Base-by-base conservation (phyloP, 2,329 filamentous ascomycete genomes). In the Monilinia fructigena region DNA sequence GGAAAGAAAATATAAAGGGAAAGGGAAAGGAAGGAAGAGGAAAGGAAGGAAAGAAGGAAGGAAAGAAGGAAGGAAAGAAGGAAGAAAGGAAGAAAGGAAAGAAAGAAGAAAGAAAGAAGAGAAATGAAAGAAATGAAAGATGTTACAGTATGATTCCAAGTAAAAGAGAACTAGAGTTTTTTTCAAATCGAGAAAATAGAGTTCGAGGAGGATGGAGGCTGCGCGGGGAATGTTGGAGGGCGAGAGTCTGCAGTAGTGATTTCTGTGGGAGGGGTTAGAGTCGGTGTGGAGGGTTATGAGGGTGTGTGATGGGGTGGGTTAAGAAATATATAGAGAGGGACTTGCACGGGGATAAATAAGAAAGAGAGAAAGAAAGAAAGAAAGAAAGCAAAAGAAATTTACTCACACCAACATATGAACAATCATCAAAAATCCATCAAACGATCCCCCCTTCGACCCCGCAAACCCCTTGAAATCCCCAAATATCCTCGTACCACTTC, bases 331-430 rank as follows among this genome's bases (percentile, higher is more conserved):
- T 28, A 28, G 4, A 28, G 28, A 28, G 28, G 28, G 28, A 4
- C 28, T 28, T 28, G 28, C 2, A 28, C 28, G 28, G 28, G 28
- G 28, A 28, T 28, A 28, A 3, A 28, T 28, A 28, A 28, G 3
- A 28, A 28, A 28, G 28, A 28, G 18, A 16, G 42, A 14, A 47
- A 23, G 55, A 11, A 23, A 23, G 23, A 23, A 23, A 23, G 23
- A 14, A 47, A 23, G 55, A 11, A 54, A 23, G 42, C 28, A 53
- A 40, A 55, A n/a, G 12, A 53, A 26, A 42, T 12, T 23, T 42
- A 74, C 74, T 67, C 60, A 75, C 74, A 72, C 60, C 31, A 69
- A 63, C 71, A 75, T 72, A 42, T 74, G 72, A 40, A 74, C n/a
- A n/a, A 74, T 67, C 66, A 71, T 75, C 64, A 75, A 56, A n/a